A percentile compares a stretch with the other conserved stretches of the same genome.
Evolutionary conservation across 2,329 filamentous ascomycete genomes (phyloP).

Genomic region (Emericellopsis atlantica): DNA sequence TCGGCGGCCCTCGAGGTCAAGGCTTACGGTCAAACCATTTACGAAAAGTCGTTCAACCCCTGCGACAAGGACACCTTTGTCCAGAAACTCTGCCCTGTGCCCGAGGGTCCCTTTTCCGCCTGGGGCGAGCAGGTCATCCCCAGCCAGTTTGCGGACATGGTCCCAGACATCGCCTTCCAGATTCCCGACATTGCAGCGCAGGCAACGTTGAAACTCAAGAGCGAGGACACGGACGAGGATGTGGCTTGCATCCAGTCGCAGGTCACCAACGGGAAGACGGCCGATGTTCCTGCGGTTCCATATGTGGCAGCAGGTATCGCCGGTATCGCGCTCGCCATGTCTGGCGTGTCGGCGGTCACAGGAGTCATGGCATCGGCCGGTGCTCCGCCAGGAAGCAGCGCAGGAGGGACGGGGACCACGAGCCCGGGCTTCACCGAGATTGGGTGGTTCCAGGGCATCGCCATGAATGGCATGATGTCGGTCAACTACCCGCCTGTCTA

Average conservation of each 20-base stretch:
- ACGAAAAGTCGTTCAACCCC: constrained; percentile 70
- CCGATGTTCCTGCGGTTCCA: constrained; percentile 60
- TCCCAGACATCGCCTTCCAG: constrained; percentile 80
- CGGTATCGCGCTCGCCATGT: constrained; percentile 66
- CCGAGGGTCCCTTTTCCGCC: constrained; percentile 61
- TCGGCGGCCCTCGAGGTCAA: constrained; percentile 62
- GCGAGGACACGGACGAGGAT: constrained; percentile 42
- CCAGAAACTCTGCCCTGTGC: constrained; percentile 72
- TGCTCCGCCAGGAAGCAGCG: constrained; percentile 31
- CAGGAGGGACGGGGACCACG: constrained; percentile 46
- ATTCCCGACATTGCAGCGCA: constrained; percentile 82
- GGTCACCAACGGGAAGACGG: constrained; percentile 80
- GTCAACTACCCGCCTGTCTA: constrained; percentile 82
- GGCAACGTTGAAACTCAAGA: constrained; percentile 65
- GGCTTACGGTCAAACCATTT: constrained; percentile 76
- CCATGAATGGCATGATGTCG: constrained; percentile 92
- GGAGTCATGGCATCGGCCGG: constrained; percentile 43
- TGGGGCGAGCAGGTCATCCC: constrained; percentile 62
- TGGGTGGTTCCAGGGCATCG: constrained; percentile 85
- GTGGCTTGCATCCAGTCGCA: constrained; percentile 75
- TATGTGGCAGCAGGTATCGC: constrained; percentile 78
- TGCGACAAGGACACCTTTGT: constrained; percentile 59
- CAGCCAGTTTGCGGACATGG: constrained; percentile 54
- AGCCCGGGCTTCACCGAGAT: constrained; percentile 82
- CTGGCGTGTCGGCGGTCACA: constrained; percentile 57